Evolutionary conservation across 345 rosid genomes (phyloP), one percentile per base, ranked within the genome.

Genomic region (Anastatica hierochuntica): DNA sequence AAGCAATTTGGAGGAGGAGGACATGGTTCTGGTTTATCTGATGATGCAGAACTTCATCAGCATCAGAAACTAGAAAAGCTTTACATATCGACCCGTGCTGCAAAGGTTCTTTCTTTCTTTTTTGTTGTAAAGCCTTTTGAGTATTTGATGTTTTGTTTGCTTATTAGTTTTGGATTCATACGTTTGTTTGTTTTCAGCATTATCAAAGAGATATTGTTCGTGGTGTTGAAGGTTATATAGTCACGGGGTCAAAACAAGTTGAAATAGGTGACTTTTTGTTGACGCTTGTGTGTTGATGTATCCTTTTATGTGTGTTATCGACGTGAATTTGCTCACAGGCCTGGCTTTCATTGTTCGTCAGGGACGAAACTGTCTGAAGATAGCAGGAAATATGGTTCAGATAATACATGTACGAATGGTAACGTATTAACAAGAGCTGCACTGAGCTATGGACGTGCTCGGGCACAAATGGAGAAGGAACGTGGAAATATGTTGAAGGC

Each of bases 51-150:
- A 60, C 67, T 82, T 21, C 81, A 75, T 14, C 98, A 82, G 23
- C 98, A 90, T 76, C 95, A 90, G 73, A 90, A 76, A 58, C 88
- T 90, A 55, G 98, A 90, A 77, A 90, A 75, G 77, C 96, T 90
- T 51, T 90, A 82, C 72, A 76, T 90, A 27, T 90, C 98, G 35
- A 90, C 98, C 0, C 96, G 98, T 24, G 75, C 84, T 41, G 89
- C 82, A 52, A 90, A 90, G 96, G 98, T 90, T 72, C n/a, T n/a
- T n/a, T n/a, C n/a, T n/a, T n/a, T n/a, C n/a, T n/a, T n/a, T n/a
- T n/a, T 67, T 44, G 29, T 9, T 26, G 7, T 38, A 10, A 47
- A 55, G 47, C 33, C 8, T 48, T 15, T 27, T 19, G 29, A 35
- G 23, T 65, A 11, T 31, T 54, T 60, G 7, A 23, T 4, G 6